These are phyloP conservation scores for Umbilicaria muhlenbergii DNA, from an alignment of 495 filamentous ascomycete species.

Conservation along the genomic window DNA sequence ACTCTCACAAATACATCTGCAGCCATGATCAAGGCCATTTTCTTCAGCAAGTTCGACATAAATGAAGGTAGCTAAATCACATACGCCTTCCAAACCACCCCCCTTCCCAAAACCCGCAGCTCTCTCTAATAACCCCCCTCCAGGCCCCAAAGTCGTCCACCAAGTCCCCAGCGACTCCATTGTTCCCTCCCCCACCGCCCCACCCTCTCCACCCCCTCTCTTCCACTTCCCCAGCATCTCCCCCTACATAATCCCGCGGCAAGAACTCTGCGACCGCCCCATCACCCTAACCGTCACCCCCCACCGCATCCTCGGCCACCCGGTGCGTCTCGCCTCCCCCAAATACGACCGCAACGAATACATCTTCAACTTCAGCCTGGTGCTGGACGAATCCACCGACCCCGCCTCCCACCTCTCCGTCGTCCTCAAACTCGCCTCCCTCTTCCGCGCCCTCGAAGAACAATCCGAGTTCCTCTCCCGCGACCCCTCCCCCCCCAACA, in stretches of 20 bases:
- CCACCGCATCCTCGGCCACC: conserved; percentile 74
- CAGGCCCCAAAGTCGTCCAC: conserved; percentile 59
- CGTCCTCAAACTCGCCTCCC: conserved; percentile 64
- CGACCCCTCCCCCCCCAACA: conserved; percentile 30
- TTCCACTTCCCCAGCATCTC: conserved; percentile 71
- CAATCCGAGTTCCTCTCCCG: conserved; percentile 57
- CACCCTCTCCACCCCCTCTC: conserved; percentile 43
- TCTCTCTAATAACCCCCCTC: neutral
- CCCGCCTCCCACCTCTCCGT: conserved; percentile 62
- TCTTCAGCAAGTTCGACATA: conserved; percentile 86
- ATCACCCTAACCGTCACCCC: conserved; percentile 64
- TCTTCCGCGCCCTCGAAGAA: conserved; percentile 79
- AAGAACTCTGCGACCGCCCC: conserved; percentile 72
- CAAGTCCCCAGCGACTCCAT: conserved; percentile 53
- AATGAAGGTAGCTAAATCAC: conserved; percentile 48
- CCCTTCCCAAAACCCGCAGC: neutral
- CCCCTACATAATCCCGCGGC: conserved; percentile 82
- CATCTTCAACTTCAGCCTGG: conserved; percentile 92
- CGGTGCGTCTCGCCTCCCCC: conserved; percentile 64
- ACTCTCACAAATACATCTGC: neutral
- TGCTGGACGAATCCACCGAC: conserved; percentile 57
- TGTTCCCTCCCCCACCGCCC: conserved; percentile 35
- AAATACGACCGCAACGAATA: conserved; percentile 85
- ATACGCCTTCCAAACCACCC: neutral
- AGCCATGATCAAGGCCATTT: conserved; percentile 81